Evolutionary conservation across 1,284 basidiomycete genomes (phyloP).

Genomic region (Mycena citricolor): DNA sequence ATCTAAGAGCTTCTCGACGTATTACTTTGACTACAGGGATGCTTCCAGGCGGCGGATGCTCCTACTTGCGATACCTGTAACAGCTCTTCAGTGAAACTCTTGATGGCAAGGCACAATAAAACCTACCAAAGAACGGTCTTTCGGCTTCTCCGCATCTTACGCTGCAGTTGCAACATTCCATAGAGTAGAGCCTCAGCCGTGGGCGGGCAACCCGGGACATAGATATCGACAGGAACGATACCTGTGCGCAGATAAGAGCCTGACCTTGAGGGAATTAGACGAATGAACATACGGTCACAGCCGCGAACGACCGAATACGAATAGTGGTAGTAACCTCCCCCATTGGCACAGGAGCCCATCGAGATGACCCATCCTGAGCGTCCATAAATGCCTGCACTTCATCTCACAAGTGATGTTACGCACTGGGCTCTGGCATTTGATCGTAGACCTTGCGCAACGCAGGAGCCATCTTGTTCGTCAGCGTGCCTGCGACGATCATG

Average conservation of each 20-base stretch:
- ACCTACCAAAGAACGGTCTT: constrained; percentile 85
- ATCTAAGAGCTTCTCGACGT: no score
- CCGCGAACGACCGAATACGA: constrained; percentile 99
- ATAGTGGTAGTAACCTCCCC: constrained; percentile 98
- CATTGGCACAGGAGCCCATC: constrained; percentile 99
- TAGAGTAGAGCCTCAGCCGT: constrained; percentile 93
- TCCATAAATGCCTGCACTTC: constrained; percentile 24
- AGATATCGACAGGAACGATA: constrained; percentile 97
- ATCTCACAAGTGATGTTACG: constrained; percentile 28
- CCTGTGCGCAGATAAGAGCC: constrained; percentile 53
- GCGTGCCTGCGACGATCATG: constrained; percentile 99
- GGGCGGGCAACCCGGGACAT: constrained; percentile 93
- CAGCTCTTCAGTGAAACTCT: constrained; percentile 16
- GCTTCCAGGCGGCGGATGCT: background rate
- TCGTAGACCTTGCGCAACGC: constrained; percentile 94
- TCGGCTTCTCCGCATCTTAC: constrained; percentile 93
- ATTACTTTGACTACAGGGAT: constrained; percentile 7
- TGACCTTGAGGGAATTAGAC: no score
- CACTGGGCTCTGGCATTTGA: constrained; percentile 94
- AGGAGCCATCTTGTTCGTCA: constrained; percentile 99
- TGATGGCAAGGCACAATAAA: constrained; percentile 8
- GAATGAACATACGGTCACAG: constrained; percentile 80
- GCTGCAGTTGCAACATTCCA: constrained; percentile 94
- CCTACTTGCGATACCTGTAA: constrained; percentile 49
- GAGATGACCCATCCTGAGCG: constrained; percentile 91